phyloP scores from a whole-genome alignment of 805 yeast genomes.

The Candida silvicultrix region DNA sequence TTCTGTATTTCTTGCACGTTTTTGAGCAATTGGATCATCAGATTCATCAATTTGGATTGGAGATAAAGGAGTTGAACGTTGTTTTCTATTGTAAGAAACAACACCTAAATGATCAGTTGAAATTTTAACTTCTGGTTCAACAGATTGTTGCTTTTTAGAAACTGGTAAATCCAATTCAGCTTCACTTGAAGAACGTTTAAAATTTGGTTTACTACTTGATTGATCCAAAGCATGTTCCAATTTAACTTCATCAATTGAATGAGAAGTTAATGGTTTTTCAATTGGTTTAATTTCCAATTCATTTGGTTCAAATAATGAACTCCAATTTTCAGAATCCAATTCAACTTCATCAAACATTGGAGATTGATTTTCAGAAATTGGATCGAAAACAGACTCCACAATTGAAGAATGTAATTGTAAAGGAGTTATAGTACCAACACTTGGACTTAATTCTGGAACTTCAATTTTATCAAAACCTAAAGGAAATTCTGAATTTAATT shows the following conservation, averaged over 20 bases:
- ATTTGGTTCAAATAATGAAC: conserved; percentile 46
- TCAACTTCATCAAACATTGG: conserved; percentile 47
- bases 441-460: conserved; percentile 19
- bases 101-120: conserved; percentile 65
- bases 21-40: conserved; percentile 64
- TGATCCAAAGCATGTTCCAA: too few relatives aligned
- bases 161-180: conserved; percentile 13
- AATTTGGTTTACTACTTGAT: conserved; percentile 1
- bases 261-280: conserved; percentile 5
- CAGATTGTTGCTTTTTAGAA: not conserved
- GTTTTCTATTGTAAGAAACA: conserved; percentile 73
- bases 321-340: conserved; percentile 45
- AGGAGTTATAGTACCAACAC: conserved; percentile 36
- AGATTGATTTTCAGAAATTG: conserved; percentile 44
- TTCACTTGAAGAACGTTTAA: conserved; percentile 19
- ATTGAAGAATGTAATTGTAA: conserved; percentile 53
- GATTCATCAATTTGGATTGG: conserved; percentile 55
- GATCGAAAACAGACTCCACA: conserved; percentile 46
- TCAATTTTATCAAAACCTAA: conserved; percentile 18
- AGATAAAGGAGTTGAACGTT: conserved; percentile 60
- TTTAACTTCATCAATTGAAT: not conserved
- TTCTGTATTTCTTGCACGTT: conserved; percentile 92
- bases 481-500: conserved; percentile 12
- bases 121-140: not conserved
- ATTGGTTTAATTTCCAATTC: conserved; percentile 13